phyloP scores from a whole-genome alignment of 2,329 filamentous ascomycete species.

The Fusarium compactum region DNA sequence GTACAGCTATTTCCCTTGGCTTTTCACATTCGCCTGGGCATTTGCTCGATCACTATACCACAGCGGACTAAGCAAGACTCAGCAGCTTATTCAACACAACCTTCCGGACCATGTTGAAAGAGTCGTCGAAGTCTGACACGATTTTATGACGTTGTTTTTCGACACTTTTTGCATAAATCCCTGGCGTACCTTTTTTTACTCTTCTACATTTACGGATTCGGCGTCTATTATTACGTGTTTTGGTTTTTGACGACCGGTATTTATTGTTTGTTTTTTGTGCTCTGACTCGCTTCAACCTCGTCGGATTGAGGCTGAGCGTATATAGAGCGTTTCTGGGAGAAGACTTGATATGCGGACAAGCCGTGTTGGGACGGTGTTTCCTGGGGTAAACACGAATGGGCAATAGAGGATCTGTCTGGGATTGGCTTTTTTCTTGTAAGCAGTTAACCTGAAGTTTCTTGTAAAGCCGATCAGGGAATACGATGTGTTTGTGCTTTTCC shows the following conservation, averaged over 20 bases:
- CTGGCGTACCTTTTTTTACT: slow-evolving; percentile 32
- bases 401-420: slow-evolving; percentile 13
- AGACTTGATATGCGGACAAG: not conserved
- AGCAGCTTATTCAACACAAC: slow-evolving; percentile 46
- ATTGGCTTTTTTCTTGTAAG: slow-evolving; percentile 5
- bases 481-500: slow-evolving; percentile 19
- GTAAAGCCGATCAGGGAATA: not conserved
- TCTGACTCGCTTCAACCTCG: slow-evolving; percentile 15
- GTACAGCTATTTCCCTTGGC: slow-evolving; percentile 64
- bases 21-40: slow-evolving; percentile 54
- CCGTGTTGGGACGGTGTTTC: slow-evolving; percentile 7
- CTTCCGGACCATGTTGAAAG: slow-evolving; percentile 44
- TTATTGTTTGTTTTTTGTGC: slow-evolving; percentile 7
- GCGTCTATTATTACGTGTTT: slow-evolving; percentile 28
- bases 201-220: slow-evolving; percentile 14
- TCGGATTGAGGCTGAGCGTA: not conserved
- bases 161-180: slow-evolving; percentile 31
- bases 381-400: slow-evolving; percentile 8
- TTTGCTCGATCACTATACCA: slow-evolving; percentile 51
- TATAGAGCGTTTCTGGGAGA: not conserved
- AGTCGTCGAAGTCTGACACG: slow-evolving; percentile 46
- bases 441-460: slow-evolving; percentile 1
- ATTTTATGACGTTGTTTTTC: slow-evolving; percentile 36
- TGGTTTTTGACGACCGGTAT: slow-evolving; percentile 17
- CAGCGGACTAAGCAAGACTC: slow-evolving; percentile 45